Conservation (phyloP, 176 grass and related monocot species). For the Juncus effusus region DNA sequence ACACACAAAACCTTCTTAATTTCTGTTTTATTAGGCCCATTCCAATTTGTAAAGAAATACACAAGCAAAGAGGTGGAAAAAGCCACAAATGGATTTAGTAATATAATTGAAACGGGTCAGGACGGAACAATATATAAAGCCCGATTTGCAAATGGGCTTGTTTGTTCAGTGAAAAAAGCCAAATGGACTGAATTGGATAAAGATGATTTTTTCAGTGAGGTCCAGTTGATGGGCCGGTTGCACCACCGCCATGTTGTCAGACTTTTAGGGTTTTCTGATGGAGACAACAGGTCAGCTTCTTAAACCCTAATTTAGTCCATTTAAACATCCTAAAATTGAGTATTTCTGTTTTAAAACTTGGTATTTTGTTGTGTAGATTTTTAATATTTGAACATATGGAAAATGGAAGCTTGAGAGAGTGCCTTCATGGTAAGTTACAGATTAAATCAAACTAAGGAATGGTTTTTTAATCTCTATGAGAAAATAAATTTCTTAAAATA, state of each 20-base stretch:
- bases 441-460: constrained; percentile 18
- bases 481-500: not conserved
- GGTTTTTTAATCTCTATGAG: not conserved
- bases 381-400: constrained; percentile 87
- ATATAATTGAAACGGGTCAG: constrained; percentile 41
- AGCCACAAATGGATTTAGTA: constrained; percentile 68
- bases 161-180: constrained; percentile 52
- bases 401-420: constrained; percentile 75
- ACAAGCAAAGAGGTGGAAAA: constrained; percentile 62
- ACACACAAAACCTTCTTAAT: not conserved
- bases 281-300: constrained; percentile 40
- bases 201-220: constrained; percentile 48
- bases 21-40: constrained; percentile 30
- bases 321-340: not conserved
- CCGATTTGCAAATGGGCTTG: constrained; percentile 61
- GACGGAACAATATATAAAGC: constrained; percentile 63
- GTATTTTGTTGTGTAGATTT: constrained; percentile 44
- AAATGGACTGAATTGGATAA: constrained; percentile 21
- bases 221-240: constrained; percentile 66
- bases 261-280: constrained; percentile 66
- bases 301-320: too few relatives aligned
- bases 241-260: constrained; percentile 85
- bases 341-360: not conserved
- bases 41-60: constrained; percentile 63
- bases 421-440: constrained; percentile 54